Evolutionary conservation across 257 asterid species (phyloP).

Genomic region (Jacaranda copaia): DNA sequence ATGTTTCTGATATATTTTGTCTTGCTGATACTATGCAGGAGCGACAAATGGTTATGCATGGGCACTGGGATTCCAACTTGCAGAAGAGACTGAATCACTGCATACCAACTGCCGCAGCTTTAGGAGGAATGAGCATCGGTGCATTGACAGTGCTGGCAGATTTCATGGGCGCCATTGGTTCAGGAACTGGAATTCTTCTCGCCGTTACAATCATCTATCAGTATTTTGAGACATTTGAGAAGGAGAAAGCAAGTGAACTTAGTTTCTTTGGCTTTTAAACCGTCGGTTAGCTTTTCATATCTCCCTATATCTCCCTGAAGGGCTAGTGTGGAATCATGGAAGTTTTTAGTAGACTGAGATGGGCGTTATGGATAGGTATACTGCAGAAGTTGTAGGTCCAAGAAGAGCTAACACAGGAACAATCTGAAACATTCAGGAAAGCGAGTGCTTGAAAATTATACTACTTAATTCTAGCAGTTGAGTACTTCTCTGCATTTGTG

Average conservation of each 20-base stretch:
- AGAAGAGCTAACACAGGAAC: slow-evolving; percentile 2
- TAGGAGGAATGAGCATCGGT: slow-evolving; percentile 81
- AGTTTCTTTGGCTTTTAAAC: slow-evolving; percentile 74
- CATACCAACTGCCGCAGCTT: slow-evolving; percentile 80
- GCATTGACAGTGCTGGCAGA: slow-evolving; percentile 79
- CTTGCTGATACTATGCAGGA: slow-evolving; percentile 51
- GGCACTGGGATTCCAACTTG: slow-evolving; percentile 71
- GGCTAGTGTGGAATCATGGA: too few species aligned
- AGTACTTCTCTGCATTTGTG: slow-evolving; percentile 8
- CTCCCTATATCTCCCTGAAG: not conserved
- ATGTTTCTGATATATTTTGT: not conserved
- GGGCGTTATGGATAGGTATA: not conserved
- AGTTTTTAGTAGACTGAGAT: not conserved
- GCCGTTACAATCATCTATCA: slow-evolving; percentile 80
- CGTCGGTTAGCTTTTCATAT: not conserved
- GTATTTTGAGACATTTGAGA: slow-evolving; percentile 79
- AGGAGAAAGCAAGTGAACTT: slow-evolving; percentile 78
- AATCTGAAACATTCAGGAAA: not conserved
- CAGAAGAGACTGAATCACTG: slow-evolving; percentile 74
- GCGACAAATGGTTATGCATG: slow-evolving; percentile 91
- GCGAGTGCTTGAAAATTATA: not conserved
- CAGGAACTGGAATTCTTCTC: slow-evolving; percentile 76
- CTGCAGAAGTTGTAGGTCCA: slow-evolving; percentile 17
- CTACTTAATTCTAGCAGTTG: slow-evolving; percentile 8
- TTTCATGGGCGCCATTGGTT: slow-evolving; percentile 80